Base-by-base conservation (phyloP, 1,284 basidiomycete genomes). In the Cryptococcus amylolentus region DNA sequence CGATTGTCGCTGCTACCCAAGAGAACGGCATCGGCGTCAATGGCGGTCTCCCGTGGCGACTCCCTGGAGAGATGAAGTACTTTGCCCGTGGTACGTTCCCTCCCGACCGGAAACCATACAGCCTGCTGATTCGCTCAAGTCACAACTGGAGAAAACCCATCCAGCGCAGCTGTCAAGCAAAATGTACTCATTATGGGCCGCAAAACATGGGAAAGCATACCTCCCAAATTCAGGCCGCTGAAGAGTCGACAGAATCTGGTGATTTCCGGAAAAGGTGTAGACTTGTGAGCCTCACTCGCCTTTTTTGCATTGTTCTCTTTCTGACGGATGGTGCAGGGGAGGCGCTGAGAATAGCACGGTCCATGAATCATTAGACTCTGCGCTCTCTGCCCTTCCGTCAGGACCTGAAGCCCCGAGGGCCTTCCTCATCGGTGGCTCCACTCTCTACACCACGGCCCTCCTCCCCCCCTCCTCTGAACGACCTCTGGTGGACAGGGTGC, bases 191-290 rank as follows among this genome's bases (percentile, higher is more conserved):
- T 98, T 57, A 98, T 99, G 96, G 96, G 96, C 6, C 82, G 94
- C 49, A 94, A 91, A 69, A 97, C 93, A 18, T 99, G 96, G 96
- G 91, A 96, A 75, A 91, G 90, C 72, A 98, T 99, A 58, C 95
- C 96, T n/a, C 65, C 72, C 7, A 89, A 86, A 73, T 91, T 89
- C 78, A 83, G 89, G 60, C 96, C 96, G 3, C 81, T 99, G 27
- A 80, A 83, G 44, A 84, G 83, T 35, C 81, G 96, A 41, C 63
- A 84, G 58, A 99, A 98, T 72, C 76, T 95, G 14, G 86, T 99
- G 38, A 80, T 97, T 38, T 91, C 86, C 64, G 80, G 84, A 31
- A 85, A 80, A 28, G 87, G 86, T 13, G 57, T 76, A 65, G 77
- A 85, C 51, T 70, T 91, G 87, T 92, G 72, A 65, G 86, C 81